Conservation (phyloP, 306 rosid genomes). For the Alnus rubra region DNA sequence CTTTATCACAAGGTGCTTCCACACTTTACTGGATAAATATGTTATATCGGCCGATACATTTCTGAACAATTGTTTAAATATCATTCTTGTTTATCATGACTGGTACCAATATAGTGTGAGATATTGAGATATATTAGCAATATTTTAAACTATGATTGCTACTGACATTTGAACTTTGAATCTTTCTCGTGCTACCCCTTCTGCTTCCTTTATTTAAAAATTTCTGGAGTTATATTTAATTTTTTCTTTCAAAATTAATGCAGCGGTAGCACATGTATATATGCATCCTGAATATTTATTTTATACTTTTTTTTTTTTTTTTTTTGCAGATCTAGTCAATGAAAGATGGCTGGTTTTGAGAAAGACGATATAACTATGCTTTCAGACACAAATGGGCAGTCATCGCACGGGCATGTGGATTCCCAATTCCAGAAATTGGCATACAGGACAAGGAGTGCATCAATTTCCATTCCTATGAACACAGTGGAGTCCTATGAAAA, state of each 20-base stretch:
- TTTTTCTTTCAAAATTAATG: slow-evolving; percentile 7
- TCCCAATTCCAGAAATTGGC: slow-evolving; percentile 40
- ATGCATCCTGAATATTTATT: slow-evolving; percentile 9
- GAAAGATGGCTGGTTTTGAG: slow-evolving; percentile 55
- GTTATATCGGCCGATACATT: neutral
- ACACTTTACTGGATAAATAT: no score
- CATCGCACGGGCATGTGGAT: slow-evolving; percentile 26
- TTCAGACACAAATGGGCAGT: slow-evolving; percentile 33
- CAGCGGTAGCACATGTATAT: neutral
- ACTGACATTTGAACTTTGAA: neutral
- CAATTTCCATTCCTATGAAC: slow-evolving; percentile 55
- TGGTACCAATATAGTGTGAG: neutral
- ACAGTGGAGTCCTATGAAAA: slow-evolving; percentile 45
- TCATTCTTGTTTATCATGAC: neutral
- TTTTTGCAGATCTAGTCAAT: slow-evolving; percentile 32
- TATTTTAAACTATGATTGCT: neutral
- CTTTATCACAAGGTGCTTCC: no score
- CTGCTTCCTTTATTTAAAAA: neutral
- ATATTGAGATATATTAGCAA: neutral
- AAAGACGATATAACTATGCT: slow-evolving; percentile 66
- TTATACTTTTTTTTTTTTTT: no score
- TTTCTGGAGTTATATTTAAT: slow-evolving; percentile 1
- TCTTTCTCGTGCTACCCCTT: neutral
- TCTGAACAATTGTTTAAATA: neutral
- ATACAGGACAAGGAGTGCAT: slow-evolving; percentile 57